Evolutionary conservation across 2,329 filamentous ascomycete genomes (phyloP), one percentile per base, ranked within the genome.

Genomic region (Macroventuria anomochaeta): DNA sequence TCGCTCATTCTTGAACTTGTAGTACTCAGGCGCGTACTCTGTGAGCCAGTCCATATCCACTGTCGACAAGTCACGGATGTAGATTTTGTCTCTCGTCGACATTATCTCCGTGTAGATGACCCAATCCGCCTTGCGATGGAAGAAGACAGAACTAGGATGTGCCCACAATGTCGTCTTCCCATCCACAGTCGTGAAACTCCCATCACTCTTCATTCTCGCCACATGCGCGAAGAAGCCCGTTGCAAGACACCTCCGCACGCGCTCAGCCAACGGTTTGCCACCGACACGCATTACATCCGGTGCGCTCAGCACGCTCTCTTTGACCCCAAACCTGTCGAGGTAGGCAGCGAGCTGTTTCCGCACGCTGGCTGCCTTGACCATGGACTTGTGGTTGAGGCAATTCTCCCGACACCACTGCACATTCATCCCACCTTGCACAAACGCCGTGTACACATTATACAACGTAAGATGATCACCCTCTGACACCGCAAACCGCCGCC

Each of bases 61-160:
- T 78, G 91, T 95, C n/a, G 88, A 95, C 54, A 97, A 80, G 74
- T 97, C 93, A 49, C 91, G 83, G 65, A 99, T 96, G 71, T 88
- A 97, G 0, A 85, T 92, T 80, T 97, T 97, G 59, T 85, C 85
- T 8, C 88, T 86, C 4, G 90, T 96, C 77, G 97, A 91, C 81
- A 96, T 85, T 31, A 96, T 86, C 76, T 97, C 93, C 66, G 96
- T 89, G 70, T 97, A 99, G 28, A 99, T 84, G 8, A 97, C 92
- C 92, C 93, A 97, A 60, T 97, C 92, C 10, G 91, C 91, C 78
- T 96, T 97, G 51, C 93, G 87, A 74, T 96, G 96, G 80, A 97
- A 97, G 86, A 97, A 91, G 63, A 97, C 77, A 32, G 90, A 96
- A 69, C 86, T 96, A 0, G 95, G 95, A 75, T 99, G 95, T 18